phyloP scores from a whole-genome alignment of 768 basidiomycete species.

The Lepiota subincarnata region DNA sequence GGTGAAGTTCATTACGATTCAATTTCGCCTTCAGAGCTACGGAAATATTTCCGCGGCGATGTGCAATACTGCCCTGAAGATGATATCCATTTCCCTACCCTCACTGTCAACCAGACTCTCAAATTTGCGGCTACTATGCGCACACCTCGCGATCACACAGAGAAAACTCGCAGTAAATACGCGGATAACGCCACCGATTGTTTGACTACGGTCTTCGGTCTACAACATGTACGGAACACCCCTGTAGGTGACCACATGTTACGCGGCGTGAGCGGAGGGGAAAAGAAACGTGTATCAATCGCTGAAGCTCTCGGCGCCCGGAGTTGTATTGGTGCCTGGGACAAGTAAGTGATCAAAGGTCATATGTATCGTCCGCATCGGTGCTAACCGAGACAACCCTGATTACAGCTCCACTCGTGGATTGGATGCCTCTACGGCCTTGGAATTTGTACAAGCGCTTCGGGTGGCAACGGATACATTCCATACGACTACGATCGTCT shows the following conservation, averaged over 20 bases:
- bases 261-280: constrained; percentile 68
- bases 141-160: constrained; percentile 52
- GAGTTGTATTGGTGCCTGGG: constrained; percentile 58
- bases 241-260: constrained; percentile 75
- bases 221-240: constrained; percentile 68
- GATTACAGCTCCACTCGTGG: constrained; percentile 56
- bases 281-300: constrained; percentile 80
- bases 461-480: constrained; percentile 59
- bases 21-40: constrained; percentile 59
- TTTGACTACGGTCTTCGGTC: constrained; percentile 67
- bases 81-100: constrained; percentile 81
- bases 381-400: neutral
- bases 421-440: constrained; percentile 64
- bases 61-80: constrained; percentile 82
- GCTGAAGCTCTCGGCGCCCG: constrained; percentile 59
- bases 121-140: constrained; percentile 65
- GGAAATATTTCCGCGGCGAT: constrained; percentile 69
- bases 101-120: constrained; percentile 78
- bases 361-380: neutral
- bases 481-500: constrained; percentile 62
- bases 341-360: constrained; percentile 41
- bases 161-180: constrained; percentile 38
- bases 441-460: constrained; percentile 67
- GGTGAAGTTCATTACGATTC: constrained; percentile 79
- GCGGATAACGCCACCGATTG: constrained; percentile 45